Evolutionary conservation across 2,329 filamentous ascomycete species (phyloP), one percentile per base, ranked within the genome.

Genomic region (Elsinoe necatrix): DNA sequence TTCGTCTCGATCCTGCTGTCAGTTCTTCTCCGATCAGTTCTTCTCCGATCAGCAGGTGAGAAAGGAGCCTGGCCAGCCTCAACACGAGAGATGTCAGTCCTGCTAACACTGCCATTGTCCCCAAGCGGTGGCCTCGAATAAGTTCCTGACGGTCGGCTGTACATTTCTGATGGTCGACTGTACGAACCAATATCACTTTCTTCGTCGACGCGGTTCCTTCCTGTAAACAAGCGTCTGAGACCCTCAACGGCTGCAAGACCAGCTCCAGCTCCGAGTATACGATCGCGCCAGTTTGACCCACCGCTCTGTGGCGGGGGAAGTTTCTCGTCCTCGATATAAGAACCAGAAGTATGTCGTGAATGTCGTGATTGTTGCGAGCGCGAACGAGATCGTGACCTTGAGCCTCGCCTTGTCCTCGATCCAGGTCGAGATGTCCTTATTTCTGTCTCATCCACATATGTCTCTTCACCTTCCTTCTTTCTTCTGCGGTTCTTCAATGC

Each of bases 171-270:
- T 18, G 66, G 64, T 42, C 62, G 54, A 47, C 68, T 69, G 63
- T 82, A 82, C 45, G 75, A 76, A 12, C 72, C 75, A 9, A 77
- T 74, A 54, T 78, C 76, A 29, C 76, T 75, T 56, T 77, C 75
- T 35, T 77, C 74, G 60, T 82, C 77, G 42, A 70, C 58, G 68
- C 72, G 65, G 23, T 76, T 75, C 43, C 80, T 79, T 16, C 73
- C 70, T 55, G 78, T 76, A 43, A 89, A 11, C 81, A 83, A 61
- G 80, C 86, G 69, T 66, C 71, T 66, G 1, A 66, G 60, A 8
- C 67, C 62, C 63, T 68, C 58, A 35, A 67, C 65, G 34, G 66
- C 68, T 31, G 72, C 73, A n/a, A 76, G 65, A 8, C 73, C 74
- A 31, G 71, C 75, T 14, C 69, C 73, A 59, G 70, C 75, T 20